A percentile compares a stretch with the other conserved stretches of the same genome.
These are phyloP conservation scores for Thyridium curvatum DNA, from an alignment of 2,329 filamentous ascomycete species.

Conservation along the genomic window DNA sequence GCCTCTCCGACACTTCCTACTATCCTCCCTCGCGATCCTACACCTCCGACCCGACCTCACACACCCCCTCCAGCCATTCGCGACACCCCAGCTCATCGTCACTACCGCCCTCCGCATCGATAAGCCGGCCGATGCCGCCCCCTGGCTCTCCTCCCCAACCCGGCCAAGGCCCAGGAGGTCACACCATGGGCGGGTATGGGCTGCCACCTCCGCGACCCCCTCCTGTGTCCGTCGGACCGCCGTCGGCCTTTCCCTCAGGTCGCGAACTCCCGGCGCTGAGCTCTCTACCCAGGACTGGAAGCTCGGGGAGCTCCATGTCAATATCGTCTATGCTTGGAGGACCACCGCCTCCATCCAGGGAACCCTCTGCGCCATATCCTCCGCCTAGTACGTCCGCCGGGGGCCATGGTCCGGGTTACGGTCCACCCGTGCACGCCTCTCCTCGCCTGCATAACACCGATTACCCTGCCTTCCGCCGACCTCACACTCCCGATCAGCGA, in stretches of 20 bases:
- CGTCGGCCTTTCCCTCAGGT: slow-evolving; percentile 37
- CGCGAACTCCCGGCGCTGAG: slow-evolving; percentile 48
- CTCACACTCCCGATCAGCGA: slow-evolving; percentile 65
- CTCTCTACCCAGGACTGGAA: slow-evolving; percentile 39
- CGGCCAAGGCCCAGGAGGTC: slow-evolving; percentile 16
- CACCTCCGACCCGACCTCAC: slow-evolving; percentile 19
- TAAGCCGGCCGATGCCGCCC: slow-evolving; percentile 39
- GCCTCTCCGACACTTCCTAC: slow-evolving; percentile 36
- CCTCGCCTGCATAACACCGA: slow-evolving; percentile 52
- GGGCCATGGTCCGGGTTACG: slow-evolving; percentile 36
- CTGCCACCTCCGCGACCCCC: slow-evolving; percentile 40
- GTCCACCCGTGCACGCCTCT: slow-evolving; percentile 45
- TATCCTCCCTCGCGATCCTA: slow-evolving; percentile 29
- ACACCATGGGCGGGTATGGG: slow-evolving; percentile 30
- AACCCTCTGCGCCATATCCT: slow-evolving; percentile 29
- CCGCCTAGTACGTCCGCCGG: slow-evolving; percentile 29
- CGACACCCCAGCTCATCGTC: slow-evolving; percentile 40
- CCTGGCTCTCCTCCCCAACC: slow-evolving; percentile 35
- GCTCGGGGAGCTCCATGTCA: slow-evolving; percentile 50
- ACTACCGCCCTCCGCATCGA: slow-evolving; percentile 26
- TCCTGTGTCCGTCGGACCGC: slow-evolving; percentile 33
- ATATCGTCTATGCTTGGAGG: slow-evolving; percentile 56
- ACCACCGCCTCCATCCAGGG: slow-evolving; percentile 31
- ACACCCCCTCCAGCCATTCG: slow-evolving; percentile 25
- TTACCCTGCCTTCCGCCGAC: slow-evolving; percentile 57